Conservation (phyloP, 345 rosid genomes). For the Alliaria petiolata region DNA sequence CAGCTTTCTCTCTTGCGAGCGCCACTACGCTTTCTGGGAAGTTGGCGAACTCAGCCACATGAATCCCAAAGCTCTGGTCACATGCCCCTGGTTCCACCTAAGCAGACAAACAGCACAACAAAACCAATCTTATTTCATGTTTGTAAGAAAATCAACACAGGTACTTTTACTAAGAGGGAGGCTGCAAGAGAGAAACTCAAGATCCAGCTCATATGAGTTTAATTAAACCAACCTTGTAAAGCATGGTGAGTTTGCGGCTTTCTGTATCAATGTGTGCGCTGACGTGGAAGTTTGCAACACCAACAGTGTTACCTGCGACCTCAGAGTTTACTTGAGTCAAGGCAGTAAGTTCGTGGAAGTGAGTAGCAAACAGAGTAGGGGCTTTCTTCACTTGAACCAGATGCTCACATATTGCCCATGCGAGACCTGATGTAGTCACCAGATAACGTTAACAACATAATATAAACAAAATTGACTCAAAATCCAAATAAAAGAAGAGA, state of each 20-base stretch:
- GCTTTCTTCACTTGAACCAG: conserved; percentile 84
- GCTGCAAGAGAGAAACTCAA: background rate
- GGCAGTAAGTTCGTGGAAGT: conserved; percentile 97
- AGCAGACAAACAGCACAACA: conserved; percentile 12
- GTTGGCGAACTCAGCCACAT: conserved; percentile 96
- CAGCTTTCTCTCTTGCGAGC: conserved; percentile 92
- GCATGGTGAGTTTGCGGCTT: conserved; percentile 91
- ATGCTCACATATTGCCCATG: conserved; percentile 99
- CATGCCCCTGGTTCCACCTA: conserved; percentile 93
- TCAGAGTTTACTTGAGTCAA: conserved; percentile 58
- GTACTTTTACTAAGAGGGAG: background rate
- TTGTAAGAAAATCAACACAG: conserved; percentile 1
- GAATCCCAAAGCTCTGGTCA: conserved; percentile 99
- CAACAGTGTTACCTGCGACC: conserved; percentile 45
- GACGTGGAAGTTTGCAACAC: conserved; percentile 92
- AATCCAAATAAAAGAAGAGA: background rate
- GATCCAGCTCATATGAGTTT: background rate
- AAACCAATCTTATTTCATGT: background rate
- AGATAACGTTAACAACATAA: background rate
- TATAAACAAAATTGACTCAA: background rate
- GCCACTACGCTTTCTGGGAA: conserved; percentile 93
- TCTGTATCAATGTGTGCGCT: conserved; percentile 88
- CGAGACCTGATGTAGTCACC: conserved; percentile 58
- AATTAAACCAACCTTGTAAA: conserved; percentile 62
- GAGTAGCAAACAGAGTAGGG: conserved; percentile 92